Evolutionary conservation across 345 rosid genomes (phyloP), one percentile per base, ranked within the genome.

Genomic region (Ricinus communis): DNA sequence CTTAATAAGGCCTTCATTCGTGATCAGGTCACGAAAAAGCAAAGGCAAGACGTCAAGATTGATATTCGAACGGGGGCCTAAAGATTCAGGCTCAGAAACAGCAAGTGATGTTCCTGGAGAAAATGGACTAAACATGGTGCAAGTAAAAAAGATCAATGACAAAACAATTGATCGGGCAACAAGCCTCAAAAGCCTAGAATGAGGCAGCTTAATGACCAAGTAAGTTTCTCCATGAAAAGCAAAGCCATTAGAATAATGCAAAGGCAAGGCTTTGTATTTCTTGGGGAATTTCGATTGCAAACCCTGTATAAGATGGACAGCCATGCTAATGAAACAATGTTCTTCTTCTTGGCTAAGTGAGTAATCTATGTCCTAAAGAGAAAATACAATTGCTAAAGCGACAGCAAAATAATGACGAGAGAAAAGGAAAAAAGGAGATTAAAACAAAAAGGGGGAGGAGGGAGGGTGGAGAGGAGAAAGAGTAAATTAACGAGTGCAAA

Each of bases 401-500:
- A 30, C 8, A 43, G 47, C 14, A 19, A 70, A 70, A 24, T 31
- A 58, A 59, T 43, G 59, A n/a, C 55, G 60, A 67, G 58, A 50
- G 62, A 16, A 9, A 47, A 9, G 25, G 31, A 66, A 50, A 30
- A 72, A 45, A 43, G 33, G 13, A 46, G 36, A 49, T n/a, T n/a
- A n/a, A n/a, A n/a, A n/a, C n/a, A n/a, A n/a, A n/a, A n/a, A n/a
- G n/a, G n/a, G n/a, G n/a, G n/a, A n/a, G n/a, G n/a, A n/a, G n/a
- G n/a, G n/a, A 28, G 3, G 28, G 30, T 5, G 45, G 57, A 49
- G 61, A 71, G 53, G 25, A 15, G 28, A 57, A 19, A 61, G 46
- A 24, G 2, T 53, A 21, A 75, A 27, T 82, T 88, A 87, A 84
- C 94, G 93, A 78, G 91, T 87, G 73, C 94, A 90, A 78, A 88